A percentile compares a stretch with the other conserved stretches of the same genome.
These are phyloP conservation scores for Nicotiana undulata DNA, from an alignment of 257 asterid species.

Conservation along the genomic window DNA sequence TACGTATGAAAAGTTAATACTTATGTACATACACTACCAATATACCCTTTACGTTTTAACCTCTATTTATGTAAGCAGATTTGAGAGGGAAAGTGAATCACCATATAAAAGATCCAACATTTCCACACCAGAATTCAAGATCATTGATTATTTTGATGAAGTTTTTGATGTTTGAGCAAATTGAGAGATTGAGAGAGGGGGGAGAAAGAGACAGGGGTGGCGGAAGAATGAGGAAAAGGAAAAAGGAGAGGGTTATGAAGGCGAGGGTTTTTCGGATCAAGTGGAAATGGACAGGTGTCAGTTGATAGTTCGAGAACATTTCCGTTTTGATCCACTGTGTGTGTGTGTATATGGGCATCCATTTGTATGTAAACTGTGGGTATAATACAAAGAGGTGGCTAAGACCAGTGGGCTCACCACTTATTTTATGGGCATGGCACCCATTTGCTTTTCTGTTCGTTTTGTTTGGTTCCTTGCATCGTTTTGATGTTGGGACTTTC, in stretches of 20 bases:
- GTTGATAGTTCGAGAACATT: background rate
- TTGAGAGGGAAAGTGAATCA: conserved; percentile 56
- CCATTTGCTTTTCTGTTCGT: background rate
- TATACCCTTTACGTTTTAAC: background rate
- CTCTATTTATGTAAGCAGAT: conserved; percentile 45
- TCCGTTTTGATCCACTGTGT: background rate
- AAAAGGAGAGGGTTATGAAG: conserved; percentile 13
- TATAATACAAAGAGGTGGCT: background rate
- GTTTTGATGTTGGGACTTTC: background rate
- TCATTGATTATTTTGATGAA: conserved; percentile 19
- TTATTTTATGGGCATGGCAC: background rate
- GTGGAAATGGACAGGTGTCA: background rate
- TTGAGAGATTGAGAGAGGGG: conserved; percentile 5
- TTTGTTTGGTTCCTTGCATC: background rate
- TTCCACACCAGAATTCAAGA: conserved; percentile 14
- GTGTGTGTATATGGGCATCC: background rate
- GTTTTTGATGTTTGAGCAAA: background rate
- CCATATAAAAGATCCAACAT: conserved; percentile 18
- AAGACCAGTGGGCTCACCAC: conserved; percentile 10
- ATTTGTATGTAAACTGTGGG: conserved; percentile 5
- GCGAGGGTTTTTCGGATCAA: background rate
- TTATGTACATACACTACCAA: background rate
- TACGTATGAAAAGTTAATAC: background rate
- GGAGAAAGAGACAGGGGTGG: conserved; percentile 13
- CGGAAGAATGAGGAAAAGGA: conserved; percentile 16